Evolutionary conservation across 2,329 filamentous ascomycete genomes (phyloP).

Genomic region (Calycina marina): DNA sequence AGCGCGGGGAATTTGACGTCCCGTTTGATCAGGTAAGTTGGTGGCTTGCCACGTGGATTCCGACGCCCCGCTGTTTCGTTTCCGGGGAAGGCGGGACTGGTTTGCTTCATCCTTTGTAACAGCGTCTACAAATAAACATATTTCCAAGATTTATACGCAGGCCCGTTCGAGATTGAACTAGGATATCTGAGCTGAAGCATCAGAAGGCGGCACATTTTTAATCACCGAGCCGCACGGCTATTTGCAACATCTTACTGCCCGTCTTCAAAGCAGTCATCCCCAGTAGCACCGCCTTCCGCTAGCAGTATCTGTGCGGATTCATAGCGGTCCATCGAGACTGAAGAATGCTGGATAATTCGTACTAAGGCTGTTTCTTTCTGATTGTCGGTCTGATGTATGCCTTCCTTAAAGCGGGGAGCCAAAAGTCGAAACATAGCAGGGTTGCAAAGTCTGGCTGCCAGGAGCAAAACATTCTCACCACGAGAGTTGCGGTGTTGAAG

Average conservation of each 20-base stretch:
- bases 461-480: conserved; percentile 3
- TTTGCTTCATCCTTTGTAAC: too few species aligned
- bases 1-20: too few species aligned
- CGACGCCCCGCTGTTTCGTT: too few species aligned
- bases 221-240: conserved; percentile 2
- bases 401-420: conserved; percentile 3
- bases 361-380: conserved; percentile 4
- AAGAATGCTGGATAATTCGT: conserved; percentile 2
- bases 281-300: conserved; percentile 1
- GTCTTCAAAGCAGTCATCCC: conserved; percentile 3
- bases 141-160: too few species aligned
- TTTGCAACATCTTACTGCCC: conserved; percentile 3
- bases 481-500: conserved; percentile 3
- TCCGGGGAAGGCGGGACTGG: too few species aligned
- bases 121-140: too few species aligned
- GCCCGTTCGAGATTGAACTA: too few species aligned
- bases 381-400: conserved; percentile 2
- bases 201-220: conserved; percentile 4
- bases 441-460: conserved; percentile 4
- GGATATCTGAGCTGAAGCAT: too few species aligned
- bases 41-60: too few species aligned
- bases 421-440: conserved; percentile 4
- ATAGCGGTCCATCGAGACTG: conserved; percentile 3
- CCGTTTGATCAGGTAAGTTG: too few species aligned
- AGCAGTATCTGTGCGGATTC: conserved; percentile 5